Evolutionary conservation across 176 grass and related monocot genomes (phyloP).

Genomic region (Hordeum vulgare): MorexV3_pseudomolecules_assembly NC_058519.1:3240709-3241208

Average conservation of each 20-base stretch:
- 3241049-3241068: too few species aligned
- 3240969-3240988: constrained; percentile 44
- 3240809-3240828: constrained; percentile 33
- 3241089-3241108: too few species aligned
- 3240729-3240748: not conserved
- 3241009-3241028: constrained; percentile 2
- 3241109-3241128: too few species aligned
- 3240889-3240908: too few species aligned
- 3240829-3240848: constrained; percentile 75
- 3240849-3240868: constrained; percentile 72
- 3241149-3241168: too few species aligned
- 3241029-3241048: not conserved
- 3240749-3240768: not conserved
- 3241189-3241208: too few species aligned
- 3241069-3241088: too few species aligned
- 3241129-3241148: too few species aligned
- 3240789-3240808: not conserved
- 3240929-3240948: constrained; percentile 28
- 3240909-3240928: too few species aligned
- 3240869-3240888: constrained; percentile 48
- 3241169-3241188: too few species aligned
- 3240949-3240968: not conserved
- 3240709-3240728: not conserved
- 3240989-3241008: constrained; percentile 25
- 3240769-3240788: not conserved